Evolutionary conservation across 139 green algal species (phyloP), one percentile per base, ranked within the genome.

Genomic region (Axilococcus clingmanii): DNA sequence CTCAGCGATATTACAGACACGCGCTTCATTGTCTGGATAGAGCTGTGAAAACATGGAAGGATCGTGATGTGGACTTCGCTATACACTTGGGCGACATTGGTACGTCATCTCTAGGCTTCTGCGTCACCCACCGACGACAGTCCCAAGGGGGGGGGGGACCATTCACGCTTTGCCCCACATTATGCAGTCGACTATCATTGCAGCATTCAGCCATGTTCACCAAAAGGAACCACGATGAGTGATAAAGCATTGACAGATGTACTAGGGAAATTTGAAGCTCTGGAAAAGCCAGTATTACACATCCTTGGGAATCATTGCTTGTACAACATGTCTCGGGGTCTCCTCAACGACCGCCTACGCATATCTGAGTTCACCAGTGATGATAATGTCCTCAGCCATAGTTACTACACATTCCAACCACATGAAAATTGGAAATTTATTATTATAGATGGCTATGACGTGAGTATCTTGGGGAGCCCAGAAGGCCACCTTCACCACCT

Each of bases 381-480:
- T 19, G 5, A 25, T 14, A 8, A 23, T 2, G 9, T 32, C 3
- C 15, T 11, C 7, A 46, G 49, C 14, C 49, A 57, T 31, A 50
- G 37, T 29, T 92, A 87, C 59, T 93, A 89, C 55, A 49, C 44
- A 22, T 79, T 81, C 44, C 15, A 15, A 19, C 49, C 49, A 7
- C 49, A 15, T 31, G 29, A 19, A 32, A 49, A 12, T 12, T 78
- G 77, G 0, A 66, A 9, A 34, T 65, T 94, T 41, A 54, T 94
- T 2, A 59, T 89, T 15, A 40, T 90, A 7, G 85, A 94, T 55
- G 63, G 55, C 1, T 94, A 93, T 55, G 85, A 94, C 41, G 46
- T 87, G 2, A 60, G 32, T 7, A 54, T 78, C 27, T 44, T 83
- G 23, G 77, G 78, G 19, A 76, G 71, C 57, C 48, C 61, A 7